Percentiles rank a stretch among this genome's conserved stretches.
Conservation (phyloP, 169 alveolate species). For the Eimeria acervulina region DNA sequence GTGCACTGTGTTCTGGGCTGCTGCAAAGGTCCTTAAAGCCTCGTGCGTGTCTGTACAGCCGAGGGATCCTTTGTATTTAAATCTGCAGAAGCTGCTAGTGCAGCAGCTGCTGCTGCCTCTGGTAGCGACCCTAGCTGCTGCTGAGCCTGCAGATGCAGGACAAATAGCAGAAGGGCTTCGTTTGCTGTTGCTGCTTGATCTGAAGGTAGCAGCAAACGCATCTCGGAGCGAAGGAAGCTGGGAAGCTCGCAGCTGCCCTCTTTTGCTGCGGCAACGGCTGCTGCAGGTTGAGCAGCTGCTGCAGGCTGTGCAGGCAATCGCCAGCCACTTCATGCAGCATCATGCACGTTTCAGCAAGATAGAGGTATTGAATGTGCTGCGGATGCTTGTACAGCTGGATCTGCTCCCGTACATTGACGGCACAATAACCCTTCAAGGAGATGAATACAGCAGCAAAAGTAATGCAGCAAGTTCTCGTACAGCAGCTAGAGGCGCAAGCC, state of each 20-base stretch:
- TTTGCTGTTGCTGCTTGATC: constrained; percentile 14
- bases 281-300: not conserved
- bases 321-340: constrained; percentile 22
- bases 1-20: constrained; percentile 64
- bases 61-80: not conserved
- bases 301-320: not conserved
- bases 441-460: not conserved
- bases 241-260: not conserved
- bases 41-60: not conserved
- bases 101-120: not conserved
- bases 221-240: not conserved
- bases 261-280: constrained; percentile 43
- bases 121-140: not conserved
- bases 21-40: constrained; percentile 23
- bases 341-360: not conserved
- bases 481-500: not conserved
- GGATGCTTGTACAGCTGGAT: constrained; percentile 51
- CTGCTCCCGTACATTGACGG: constrained; percentile 8
- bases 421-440: not conserved
- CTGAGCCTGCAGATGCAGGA: not conserved
- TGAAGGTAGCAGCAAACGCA: not conserved
- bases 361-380: constrained; percentile 24
- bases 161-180: constrained; percentile 58
- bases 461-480: not conserved
- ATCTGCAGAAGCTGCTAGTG: constrained; percentile 10